A percentile compares a stretch with the other conserved stretches of the same genome.
Conservation (phyloP, 257 asterid genomes). For the Rhazya stricta region DNA sequence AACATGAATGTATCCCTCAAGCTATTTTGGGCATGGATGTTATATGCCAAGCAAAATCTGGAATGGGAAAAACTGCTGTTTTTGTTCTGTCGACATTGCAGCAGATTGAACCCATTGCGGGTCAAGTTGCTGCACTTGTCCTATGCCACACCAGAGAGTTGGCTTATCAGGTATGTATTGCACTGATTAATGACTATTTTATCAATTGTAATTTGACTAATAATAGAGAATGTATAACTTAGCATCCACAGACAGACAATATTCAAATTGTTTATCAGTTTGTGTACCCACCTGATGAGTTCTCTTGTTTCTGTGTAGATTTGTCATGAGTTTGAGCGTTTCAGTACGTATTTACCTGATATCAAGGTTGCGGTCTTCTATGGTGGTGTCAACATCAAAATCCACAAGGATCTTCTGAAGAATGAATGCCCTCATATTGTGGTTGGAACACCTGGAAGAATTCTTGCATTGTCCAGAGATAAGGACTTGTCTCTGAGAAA, state of each 20-base stretch:
- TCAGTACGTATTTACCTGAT: conserved; percentile 75
- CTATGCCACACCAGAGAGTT: conserved; percentile 79
- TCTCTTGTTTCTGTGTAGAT: conserved; percentile 44
- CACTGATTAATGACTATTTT: background rate
- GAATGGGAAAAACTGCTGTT: conserved; percentile 95
- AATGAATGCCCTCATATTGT: conserved; percentile 92
- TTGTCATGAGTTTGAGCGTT: conserved; percentile 85
- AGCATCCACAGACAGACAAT: background rate
- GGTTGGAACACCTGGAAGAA: conserved; percentile 88
- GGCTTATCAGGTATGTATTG: conserved; percentile 66
- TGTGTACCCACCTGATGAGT: background rate
- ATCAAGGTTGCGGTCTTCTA: conserved; percentile 83
- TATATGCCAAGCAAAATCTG: conserved; percentile 95
- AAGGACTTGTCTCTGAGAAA: conserved; percentile 68
- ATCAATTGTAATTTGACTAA: background rate
- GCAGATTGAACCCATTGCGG: conserved; percentile 83
- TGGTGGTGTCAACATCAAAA: conserved; percentile 75
- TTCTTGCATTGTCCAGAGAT: conserved; percentile 77
- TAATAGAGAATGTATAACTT: background rate
- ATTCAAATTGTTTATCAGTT: too few species aligned
- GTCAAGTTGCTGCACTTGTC: conserved; percentile 88
- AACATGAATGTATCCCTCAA: conserved; percentile 97
- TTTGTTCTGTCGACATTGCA: conserved; percentile 87
- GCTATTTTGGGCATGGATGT: conserved; percentile 96
- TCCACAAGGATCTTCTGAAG: conserved; percentile 78